Conservation (phyloP, 192 early-diverging fungal genomes). For the Backusella mclennaniae region DNA sequence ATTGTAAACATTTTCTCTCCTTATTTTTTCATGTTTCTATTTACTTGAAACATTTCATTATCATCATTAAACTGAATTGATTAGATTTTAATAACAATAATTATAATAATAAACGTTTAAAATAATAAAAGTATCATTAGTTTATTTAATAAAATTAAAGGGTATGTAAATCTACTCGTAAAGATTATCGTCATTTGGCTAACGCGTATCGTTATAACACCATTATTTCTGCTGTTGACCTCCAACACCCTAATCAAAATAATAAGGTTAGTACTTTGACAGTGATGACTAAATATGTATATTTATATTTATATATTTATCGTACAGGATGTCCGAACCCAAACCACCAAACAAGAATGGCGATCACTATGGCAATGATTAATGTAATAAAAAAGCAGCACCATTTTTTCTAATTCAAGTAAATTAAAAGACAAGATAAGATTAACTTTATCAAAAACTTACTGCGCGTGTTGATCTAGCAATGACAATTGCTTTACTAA, state of each 20-base stretch:
- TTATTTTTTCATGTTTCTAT: neutral
- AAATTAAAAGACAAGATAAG: neutral
- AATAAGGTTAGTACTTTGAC: neutral
- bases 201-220: neutral
- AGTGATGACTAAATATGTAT: neutral
- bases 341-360: conserved; percentile 46
- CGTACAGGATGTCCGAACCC: conserved; percentile 28
- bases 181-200: neutral
- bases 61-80: neutral
- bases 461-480: conserved; percentile 32
- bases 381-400: conserved; percentile 36
- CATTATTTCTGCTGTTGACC: neutral
- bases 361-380: conserved; percentile 31
- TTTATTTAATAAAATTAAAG: neutral
- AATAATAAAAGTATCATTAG: neutral
- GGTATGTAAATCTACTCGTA: neutral
- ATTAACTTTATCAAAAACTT: neutral
- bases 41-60: neutral
- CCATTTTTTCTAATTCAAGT: conserved; percentile 39
- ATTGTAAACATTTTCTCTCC: neutral
- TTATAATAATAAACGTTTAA: neutral
- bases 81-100: neutral
- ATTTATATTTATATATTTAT: too few relatives aligned
- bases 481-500: conserved; percentile 26
- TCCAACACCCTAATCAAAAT: neutral